Conservation (phyloP, 371 early-diverging fungal genomes). For the Encephalitozoon romaleae region DNA sequence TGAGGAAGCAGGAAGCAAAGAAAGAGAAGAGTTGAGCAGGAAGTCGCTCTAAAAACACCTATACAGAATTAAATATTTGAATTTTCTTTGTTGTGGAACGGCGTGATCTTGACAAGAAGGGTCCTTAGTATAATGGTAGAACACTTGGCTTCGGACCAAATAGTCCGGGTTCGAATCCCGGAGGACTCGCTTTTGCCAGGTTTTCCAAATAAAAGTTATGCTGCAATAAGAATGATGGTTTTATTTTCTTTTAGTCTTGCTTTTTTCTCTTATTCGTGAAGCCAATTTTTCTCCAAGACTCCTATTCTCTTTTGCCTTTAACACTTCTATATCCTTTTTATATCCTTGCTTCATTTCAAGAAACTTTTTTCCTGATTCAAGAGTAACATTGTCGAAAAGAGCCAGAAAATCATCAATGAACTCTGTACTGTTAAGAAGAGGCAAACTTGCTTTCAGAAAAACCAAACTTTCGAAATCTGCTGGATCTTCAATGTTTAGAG, state of each 20-base stretch:
- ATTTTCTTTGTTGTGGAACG: too few relatives aligned
- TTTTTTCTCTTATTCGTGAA: neutral
- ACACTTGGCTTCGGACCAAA: constrained; percentile 18
- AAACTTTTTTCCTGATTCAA: neutral
- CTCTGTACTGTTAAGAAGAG: neutral
- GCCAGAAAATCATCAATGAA: constrained; percentile 11
- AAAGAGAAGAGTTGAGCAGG: neutral
- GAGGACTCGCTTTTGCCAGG: neutral
- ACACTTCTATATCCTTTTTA: neutral
- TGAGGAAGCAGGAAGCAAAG: neutral
- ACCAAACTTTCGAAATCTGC: neutral
- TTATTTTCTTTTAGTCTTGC: neutral
- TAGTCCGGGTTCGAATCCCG: constrained; percentile 16
- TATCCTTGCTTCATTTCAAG: neutral
- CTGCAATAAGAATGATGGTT: neutral
- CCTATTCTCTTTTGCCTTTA: neutral
- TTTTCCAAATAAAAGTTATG: too few relatives aligned
- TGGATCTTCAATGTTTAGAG: neutral
- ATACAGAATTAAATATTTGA: neutral
- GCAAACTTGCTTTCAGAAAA: neutral
- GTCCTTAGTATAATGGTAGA: constrained; percentile 16
- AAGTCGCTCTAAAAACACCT: too few relatives aligned
- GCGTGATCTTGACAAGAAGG: neutral
- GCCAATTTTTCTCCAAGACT: constrained; percentile 5
- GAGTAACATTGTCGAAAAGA: neutral